A percentile compares a stretch with the other conserved stretches of the same genome.
These are phyloP conservation scores for Starmerella vaccinii DNA, from an alignment of 805 yeast genomes.

Conservation along the genomic window DNA sequence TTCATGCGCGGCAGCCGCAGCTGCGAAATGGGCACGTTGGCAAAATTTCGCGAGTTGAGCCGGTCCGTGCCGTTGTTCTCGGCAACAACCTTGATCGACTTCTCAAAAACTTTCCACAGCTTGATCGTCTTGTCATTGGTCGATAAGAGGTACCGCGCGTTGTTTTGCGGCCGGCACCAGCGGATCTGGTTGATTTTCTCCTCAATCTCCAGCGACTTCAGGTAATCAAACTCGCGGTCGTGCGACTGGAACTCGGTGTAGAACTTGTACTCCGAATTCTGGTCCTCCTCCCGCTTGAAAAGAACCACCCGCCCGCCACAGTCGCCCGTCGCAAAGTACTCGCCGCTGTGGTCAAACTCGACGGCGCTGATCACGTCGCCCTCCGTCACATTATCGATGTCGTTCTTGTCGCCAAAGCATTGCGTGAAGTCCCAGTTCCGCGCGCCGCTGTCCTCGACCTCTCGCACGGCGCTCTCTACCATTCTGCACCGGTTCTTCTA, in stretches of 20 bases:
- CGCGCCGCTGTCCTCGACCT: conserved; percentile 26
- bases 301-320: conserved; percentile 96
- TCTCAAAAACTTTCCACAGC: conserved; percentile 91
- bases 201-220: conserved; percentile 91
- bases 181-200: conserved; percentile 96
- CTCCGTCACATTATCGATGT: conserved; percentile 86
- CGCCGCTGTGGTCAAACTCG: conserved; percentile 90
- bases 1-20: conserved; percentile 79
- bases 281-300: conserved; percentile 69
- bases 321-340: conserved; percentile 95
- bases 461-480: conserved; percentile 10
- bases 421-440: conserved; percentile 79
- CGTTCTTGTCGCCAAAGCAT: conserved; percentile 98
- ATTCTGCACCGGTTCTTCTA: background rate
- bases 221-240: conserved; percentile 96
- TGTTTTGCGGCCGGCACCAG: conserved; percentile 84
- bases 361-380: conserved; percentile 96
- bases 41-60: conserved; percentile 25
- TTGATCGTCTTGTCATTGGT: conserved; percentile 98
- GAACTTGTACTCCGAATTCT: conserved; percentile 64
- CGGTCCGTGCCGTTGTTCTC: conserved; percentile 70
- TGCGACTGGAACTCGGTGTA: conserved; percentile 96
- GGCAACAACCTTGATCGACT: conserved; percentile 79
- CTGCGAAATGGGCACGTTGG: conserved; percentile 28
- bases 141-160: conserved; percentile 78